These are phyloP conservation scores for Phytophthora boehmeriae DNA, from an alignment of 352 stramenopile genomes.

Conservation along the genomic window DNA sequence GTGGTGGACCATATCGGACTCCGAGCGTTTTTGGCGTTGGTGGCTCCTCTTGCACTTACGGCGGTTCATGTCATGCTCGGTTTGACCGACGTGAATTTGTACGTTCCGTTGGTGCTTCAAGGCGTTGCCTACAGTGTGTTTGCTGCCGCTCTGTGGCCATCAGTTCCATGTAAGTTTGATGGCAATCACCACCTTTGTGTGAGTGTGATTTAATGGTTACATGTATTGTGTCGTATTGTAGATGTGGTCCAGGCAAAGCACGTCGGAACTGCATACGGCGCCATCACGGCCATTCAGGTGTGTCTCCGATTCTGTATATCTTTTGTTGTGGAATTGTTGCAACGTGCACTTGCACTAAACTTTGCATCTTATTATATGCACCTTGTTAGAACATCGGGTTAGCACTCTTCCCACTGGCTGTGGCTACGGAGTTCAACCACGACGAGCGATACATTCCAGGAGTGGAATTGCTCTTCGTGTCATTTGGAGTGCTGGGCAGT, in stretches of 20 bases:
- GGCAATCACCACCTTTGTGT: neutral
- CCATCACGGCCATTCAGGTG: constrained; percentile 93
- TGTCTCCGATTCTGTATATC: constrained; percentile 4
- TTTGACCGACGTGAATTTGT: constrained; percentile 69
- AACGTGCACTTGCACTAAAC: neutral
- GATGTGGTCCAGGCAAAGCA: constrained; percentile 89
- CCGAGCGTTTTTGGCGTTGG: constrained; percentile 78
- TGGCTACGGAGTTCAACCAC: constrained; percentile 78
- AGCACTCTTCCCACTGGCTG: constrained; percentile 73
- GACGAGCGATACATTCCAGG: constrained; percentile 78
- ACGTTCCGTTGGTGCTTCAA: constrained; percentile 89
- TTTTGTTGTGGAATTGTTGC: neutral
- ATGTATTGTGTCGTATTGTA: constrained; percentile 1
- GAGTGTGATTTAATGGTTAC: neutral
- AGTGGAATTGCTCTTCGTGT: constrained; percentile 85
- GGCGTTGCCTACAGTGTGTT: constrained; percentile 93
- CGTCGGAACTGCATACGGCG: constrained; percentile 91
- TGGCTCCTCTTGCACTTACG: constrained; percentile 80
- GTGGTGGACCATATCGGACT: constrained; percentile 91
- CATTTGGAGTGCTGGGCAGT: constrained; percentile 74
- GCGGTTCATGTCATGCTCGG: constrained; percentile 88
- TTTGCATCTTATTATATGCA: constrained; percentile 9
- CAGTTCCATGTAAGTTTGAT: constrained; percentile 65
- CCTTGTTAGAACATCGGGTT: constrained; percentile 78
- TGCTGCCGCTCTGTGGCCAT: constrained; percentile 92